These are phyloP conservation scores for Camellia japonica DNA, from an alignment of 148 eudicot genomes.

Conservation along the genomic window DNA sequence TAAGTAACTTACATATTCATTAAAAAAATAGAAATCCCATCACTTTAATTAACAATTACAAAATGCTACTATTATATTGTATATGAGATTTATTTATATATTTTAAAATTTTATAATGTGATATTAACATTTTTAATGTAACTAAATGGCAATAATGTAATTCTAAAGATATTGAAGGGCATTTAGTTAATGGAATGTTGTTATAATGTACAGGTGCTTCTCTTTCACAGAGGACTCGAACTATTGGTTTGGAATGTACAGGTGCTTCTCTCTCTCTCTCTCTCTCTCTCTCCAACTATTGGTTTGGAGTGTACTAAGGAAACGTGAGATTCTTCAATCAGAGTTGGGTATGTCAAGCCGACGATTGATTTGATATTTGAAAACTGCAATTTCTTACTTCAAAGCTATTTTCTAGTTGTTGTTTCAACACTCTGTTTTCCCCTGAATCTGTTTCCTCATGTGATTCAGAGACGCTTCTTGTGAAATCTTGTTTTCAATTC, in stretches of 20 bases:
- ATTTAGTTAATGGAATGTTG: neutral
- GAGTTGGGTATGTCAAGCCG: neutral
- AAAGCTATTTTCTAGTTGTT: neutral
- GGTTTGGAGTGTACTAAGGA: neutral
- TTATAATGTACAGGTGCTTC: conserved; percentile 6
- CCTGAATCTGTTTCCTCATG: neutral
- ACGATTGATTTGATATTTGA: neutral
- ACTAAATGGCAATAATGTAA: neutral
- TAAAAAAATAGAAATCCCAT: no score
- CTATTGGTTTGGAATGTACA: neutral
- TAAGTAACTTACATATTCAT: no score
- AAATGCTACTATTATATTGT: no score
- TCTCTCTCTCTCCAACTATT: neutral
- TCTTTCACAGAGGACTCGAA: neutral
- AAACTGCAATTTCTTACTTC: neutral
- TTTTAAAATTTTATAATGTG: no score
- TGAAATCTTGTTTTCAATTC: neutral
- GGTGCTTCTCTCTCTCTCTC: neutral
- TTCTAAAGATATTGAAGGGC: neutral
- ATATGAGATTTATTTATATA: no score
- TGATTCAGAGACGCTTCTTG: neutral
- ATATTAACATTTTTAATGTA: no score
- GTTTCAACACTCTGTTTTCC: neutral
- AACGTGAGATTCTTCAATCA: conserved; percentile 14
- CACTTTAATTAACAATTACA: no score